phyloP scores from a whole-genome alignment of 441 rosid species.

The Dalechampia spathulata region DNA sequence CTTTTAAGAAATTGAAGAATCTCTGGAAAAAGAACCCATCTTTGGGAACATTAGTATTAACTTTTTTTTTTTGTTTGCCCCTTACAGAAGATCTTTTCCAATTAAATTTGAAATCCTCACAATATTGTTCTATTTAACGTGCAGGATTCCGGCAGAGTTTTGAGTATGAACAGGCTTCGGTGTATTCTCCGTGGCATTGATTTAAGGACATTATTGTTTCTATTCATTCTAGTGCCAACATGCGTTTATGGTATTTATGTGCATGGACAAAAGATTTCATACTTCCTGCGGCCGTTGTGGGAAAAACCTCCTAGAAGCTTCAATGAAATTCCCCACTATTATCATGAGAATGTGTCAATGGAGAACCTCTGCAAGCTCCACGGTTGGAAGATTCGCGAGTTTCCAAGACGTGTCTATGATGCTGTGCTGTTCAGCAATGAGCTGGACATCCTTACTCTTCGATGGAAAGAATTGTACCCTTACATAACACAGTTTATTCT shows the following conservation, averaged over 20 bases:
- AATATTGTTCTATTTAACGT: too few species aligned
- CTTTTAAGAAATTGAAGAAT: too few species aligned
- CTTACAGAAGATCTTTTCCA: too few species aligned
- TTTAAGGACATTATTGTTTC: slow-evolving; percentile 46
- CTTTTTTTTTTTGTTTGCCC: too few species aligned
- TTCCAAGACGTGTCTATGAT: slow-evolving; percentile 80
- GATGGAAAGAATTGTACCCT: slow-evolving; percentile 87
- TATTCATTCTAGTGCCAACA: slow-evolving; percentile 62
- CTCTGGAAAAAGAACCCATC: too few species aligned
- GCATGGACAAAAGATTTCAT: slow-evolving; percentile 86
- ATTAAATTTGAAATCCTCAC: too few species aligned
- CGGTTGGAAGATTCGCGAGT: slow-evolving; percentile 79
- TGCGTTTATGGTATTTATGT: slow-evolving; percentile 61
- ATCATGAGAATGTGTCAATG: slow-evolving; percentile 69
- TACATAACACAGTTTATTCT: slow-evolving; percentile 76
- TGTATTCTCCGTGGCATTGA: slow-evolving; percentile 75
- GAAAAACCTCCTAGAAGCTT: slow-evolving; percentile 81
- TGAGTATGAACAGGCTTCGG: slow-evolving; percentile 66
- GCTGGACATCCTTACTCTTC: slow-evolving; percentile 60
- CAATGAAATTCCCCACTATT: slow-evolving; percentile 78
- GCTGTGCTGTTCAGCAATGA: slow-evolving; percentile 85
- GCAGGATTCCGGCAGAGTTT: slow-evolving; percentile 60
- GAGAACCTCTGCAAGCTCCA: slow-evolving; percentile 81
- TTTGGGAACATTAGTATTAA: too few species aligned
- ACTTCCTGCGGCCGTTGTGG: slow-evolving; percentile 79